A percentile compares a stretch with the other conserved stretches of the same genome.
phyloP scores from a whole-genome alignment of 2,329 filamentous ascomycete genomes.

The Atkinsonella hypoxylon region DNA sequence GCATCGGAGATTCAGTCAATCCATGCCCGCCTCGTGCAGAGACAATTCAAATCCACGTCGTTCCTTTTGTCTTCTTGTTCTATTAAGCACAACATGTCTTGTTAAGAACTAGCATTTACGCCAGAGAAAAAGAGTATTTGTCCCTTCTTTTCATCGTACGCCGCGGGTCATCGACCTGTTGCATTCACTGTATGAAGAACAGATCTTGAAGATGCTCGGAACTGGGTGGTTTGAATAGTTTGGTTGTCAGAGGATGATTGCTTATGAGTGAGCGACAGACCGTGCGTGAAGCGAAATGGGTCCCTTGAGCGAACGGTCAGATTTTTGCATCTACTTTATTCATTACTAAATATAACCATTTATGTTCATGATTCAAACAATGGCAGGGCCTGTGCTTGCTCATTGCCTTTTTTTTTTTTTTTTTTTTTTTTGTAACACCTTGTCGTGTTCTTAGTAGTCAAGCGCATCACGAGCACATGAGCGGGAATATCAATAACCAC shows the following conservation, averaged over 20 bases:
- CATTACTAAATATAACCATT: not conserved
- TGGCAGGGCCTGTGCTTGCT: too few species aligned
- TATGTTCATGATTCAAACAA: not conserved
- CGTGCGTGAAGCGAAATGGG: not conserved
- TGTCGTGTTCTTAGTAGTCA: too few species aligned
- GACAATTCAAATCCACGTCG: not conserved
- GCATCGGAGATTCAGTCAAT: constrained; percentile 16
- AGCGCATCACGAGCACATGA: too few species aligned
- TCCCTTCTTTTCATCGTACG: too few species aligned
- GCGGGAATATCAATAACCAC: too few species aligned
- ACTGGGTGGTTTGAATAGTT: not conserved
- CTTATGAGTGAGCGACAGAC: not conserved
- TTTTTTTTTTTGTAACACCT: too few species aligned
- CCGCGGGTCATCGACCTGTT: too few species aligned
- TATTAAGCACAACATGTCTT: not conserved
- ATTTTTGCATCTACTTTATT: not conserved
- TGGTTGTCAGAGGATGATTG: not conserved
- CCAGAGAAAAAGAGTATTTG: too few species aligned
- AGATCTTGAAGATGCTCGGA: too few species aligned
- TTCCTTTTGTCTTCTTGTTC: not conserved
- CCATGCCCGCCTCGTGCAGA: not conserved
- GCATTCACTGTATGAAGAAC: too few species aligned
- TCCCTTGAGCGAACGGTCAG: not conserved
- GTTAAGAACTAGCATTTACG: not conserved
- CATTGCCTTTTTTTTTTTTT: too few species aligned